Percentiles rank a stretch among this genome's conserved stretches.
phyloP scores from a whole-genome alignment of 2,329 filamentous ascomycete genomes.

The Pseudogymnoascus sp. region DNA sequence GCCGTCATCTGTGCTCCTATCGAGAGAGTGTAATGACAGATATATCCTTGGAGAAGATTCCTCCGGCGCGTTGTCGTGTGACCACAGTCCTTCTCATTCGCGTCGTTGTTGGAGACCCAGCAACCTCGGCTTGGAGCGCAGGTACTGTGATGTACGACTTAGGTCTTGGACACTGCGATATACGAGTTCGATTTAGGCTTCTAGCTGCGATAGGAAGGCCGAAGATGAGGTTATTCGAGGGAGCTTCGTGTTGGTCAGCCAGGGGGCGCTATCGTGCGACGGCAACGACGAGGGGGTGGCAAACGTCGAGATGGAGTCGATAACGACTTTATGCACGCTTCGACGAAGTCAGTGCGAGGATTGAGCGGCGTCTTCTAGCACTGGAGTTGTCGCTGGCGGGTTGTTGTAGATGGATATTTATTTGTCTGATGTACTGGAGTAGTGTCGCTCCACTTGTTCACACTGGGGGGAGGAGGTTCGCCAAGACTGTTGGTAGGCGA shows the following conservation, averaged over 20 bases:
- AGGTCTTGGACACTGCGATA: neutral
- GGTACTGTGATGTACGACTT: neutral
- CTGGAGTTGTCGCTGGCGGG: neutral
- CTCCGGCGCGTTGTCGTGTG: constrained; percentile 8
- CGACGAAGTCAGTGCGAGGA: neutral
- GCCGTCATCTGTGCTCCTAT: constrained; percentile 47
- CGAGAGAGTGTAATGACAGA: constrained; percentile 11
- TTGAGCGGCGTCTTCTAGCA: constrained; percentile 5
- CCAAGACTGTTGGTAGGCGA: constrained; percentile 8
- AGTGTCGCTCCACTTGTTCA: constrained; percentile 8
- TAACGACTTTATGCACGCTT: neutral
- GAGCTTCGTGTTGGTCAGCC: neutral
- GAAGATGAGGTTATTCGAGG: neutral
- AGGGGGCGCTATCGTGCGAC: constrained; percentile 2
- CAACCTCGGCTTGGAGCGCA: neutral
- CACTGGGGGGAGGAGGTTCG: constrained; percentile 1
- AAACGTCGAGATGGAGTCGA: neutral
- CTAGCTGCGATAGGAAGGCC: neutral
- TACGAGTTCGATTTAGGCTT: neutral
- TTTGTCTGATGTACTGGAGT: constrained; percentile 7
- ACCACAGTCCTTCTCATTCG: constrained; percentile 6
- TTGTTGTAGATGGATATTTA: constrained; percentile 9
- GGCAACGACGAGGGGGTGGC: neutral
- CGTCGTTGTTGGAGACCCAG: neutral
- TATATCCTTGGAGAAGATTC: constrained; percentile 4